These are phyloP conservation scores for Colletotrichum cuscutae DNA, from an alignment of 2,329 filamentous ascomycete species.

Conservation along the genomic window DNA sequence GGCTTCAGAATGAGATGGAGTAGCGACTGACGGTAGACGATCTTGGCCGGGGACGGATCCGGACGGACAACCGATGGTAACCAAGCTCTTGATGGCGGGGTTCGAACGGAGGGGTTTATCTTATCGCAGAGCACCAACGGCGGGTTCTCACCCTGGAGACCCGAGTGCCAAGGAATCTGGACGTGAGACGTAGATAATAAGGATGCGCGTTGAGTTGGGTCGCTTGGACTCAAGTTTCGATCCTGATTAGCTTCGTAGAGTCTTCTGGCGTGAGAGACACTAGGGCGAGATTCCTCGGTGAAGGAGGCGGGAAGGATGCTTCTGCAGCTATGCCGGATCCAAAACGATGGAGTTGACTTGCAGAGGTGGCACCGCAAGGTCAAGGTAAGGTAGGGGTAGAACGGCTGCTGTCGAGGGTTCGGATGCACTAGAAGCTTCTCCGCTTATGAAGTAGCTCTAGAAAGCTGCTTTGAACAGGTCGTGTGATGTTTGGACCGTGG, in stretches of 20 bases:
- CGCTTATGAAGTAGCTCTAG: conserved; percentile 20
- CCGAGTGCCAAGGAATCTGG: background rate
- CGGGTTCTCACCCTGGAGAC: background rate
- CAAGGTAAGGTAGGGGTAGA: background rate
- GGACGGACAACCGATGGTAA: background rate
- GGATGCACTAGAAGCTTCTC: conserved; percentile 26
- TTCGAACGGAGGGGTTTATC: conserved; percentile 7
- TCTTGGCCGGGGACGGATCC: conserved; percentile 16
- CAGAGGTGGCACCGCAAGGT: background rate
- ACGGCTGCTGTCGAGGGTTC: background rate
- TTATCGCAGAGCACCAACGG: conserved; percentile 7
- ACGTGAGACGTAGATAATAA: background rate
- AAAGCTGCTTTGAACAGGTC: background rate
- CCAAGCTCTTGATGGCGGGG: conserved; percentile 20
- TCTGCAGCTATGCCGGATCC: background rate
- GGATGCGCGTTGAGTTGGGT: background rate
- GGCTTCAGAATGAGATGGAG: background rate
- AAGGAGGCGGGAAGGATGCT: background rate
- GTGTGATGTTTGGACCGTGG: background rate
- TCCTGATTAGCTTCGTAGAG: background rate
- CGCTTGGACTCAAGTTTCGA: background rate
- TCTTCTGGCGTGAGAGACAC: background rate
- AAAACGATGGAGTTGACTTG: background rate
- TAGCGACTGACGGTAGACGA: background rate
- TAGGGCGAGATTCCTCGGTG: background rate